Percentiles rank a stretch among this genome's conserved stretches.
Evolutionary conservation across 768 basidiomycete species (phyloP).

Genomic region (Myochromella boudieri): DNA sequence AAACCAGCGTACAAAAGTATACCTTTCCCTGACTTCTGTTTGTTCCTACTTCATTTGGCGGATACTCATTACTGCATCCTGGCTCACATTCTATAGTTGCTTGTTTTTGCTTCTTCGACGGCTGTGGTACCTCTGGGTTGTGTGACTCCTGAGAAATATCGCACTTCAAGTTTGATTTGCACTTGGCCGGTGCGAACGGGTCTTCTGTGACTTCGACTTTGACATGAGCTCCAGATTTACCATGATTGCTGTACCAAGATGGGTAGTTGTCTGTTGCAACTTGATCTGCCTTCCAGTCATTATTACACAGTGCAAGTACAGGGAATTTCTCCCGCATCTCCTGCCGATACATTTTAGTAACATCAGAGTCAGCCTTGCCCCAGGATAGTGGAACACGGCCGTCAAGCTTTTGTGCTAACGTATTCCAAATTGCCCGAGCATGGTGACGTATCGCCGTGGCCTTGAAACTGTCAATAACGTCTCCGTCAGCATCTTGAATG

Average conservation of each 20-base stretch:
- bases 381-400: background rate
- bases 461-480: background rate
- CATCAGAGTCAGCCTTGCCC: background rate
- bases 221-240: background rate
- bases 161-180: too few species aligned
- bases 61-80: too few species aligned
- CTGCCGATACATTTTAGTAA: background rate
- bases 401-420: background rate
- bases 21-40: too few species aligned
- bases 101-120: too few species aligned
- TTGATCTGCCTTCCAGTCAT: background rate
- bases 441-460: background rate
- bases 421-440: background rate
- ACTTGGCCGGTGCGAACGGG: too few species aligned
- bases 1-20: too few species aligned
- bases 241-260: background rate
- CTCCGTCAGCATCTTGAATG: background rate
- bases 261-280: background rate
- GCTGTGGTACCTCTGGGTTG: too few species aligned
- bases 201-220: background rate
- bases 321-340: background rate
- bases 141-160: too few species aligned
- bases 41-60: too few species aligned
- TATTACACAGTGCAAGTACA: background rate
- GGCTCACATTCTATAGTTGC: too few species aligned